A percentile compares a stretch with the other conserved stretches of the same genome.
phyloP scores from a whole-genome alignment of 331 rosid species.

The Acacia concinna region DNA sequence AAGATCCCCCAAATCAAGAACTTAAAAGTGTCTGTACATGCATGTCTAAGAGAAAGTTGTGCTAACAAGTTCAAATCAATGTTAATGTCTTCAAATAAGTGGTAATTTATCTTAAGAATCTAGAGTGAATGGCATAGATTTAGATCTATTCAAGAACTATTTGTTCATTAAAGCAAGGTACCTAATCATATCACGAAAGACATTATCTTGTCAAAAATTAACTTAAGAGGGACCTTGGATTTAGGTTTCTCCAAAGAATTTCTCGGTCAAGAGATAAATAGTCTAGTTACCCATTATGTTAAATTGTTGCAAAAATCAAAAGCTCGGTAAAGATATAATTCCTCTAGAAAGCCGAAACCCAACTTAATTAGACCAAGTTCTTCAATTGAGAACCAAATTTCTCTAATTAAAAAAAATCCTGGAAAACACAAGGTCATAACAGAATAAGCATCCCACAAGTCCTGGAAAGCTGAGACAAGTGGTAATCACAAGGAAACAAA shows the following conservation, averaged over 20 bases:
- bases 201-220: no score
- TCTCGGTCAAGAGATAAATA: neutral
- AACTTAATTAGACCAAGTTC: no score
- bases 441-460: no score
- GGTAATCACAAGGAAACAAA: no score
- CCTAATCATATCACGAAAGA: neutral
- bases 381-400: no score
- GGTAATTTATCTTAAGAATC: neutral
- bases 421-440: no score
- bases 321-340: no score
- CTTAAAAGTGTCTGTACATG: neutral
- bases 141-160: neutral
- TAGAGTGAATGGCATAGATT: neutral
- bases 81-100: constrained; percentile 1
- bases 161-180: neutral
- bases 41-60: constrained; percentile 1
- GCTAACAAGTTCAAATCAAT: neutral
- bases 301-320: no score
- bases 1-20: neutral
- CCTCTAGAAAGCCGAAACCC: no score
- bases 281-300: neutral
- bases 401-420: no score
- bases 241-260: neutral
- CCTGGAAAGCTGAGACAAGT: no score
- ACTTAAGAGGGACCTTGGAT: neutral